Percentiles rank a stretch among this genome's conserved stretches.
Evolutionary conservation across 2,329 filamentous ascomycete species (phyloP).

Genomic region (Ceratocystis colombiana): DNA sequence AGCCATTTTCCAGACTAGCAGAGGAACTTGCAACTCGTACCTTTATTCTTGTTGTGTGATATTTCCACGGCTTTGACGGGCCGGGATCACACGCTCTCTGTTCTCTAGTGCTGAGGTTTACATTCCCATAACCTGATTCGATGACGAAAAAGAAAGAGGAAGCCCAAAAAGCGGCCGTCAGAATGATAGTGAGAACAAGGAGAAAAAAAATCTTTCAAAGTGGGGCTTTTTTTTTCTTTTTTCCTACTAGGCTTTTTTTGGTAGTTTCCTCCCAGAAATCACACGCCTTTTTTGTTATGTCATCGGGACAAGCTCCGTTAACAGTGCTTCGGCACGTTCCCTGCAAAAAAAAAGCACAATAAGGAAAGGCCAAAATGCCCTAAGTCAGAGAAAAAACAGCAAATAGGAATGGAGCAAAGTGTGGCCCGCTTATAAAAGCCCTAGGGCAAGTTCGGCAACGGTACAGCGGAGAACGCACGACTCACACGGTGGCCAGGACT

Average conservation of each 20-base stretch:
- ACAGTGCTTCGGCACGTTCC: slow-evolving; percentile 7
- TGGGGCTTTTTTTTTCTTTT: neutral
- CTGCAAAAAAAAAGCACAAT: neutral
- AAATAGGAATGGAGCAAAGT: neutral
- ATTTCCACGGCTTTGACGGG: neutral
- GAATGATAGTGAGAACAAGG: neutral
- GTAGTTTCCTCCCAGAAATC: neutral
- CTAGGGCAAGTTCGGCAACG: too few species aligned
- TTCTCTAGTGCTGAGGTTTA: slow-evolving; percentile 1
- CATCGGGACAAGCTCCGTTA: neutral
- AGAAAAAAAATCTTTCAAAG: neutral
- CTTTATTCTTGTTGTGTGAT: neutral
- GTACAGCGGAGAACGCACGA: too few species aligned
- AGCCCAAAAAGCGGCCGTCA: neutral
- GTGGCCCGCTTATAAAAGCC: too few species aligned
- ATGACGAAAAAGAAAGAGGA: neutral
- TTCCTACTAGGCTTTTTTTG: neutral
- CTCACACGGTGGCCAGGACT: too few species aligned
- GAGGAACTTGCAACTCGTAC: neutral
- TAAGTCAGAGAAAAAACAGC: neutral
- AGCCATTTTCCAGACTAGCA: neutral
- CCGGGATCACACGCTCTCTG: neutral
- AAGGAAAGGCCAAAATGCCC: neutral
- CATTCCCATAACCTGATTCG: neutral
- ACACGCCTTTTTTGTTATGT: neutral